Conservation (phyloP, 768 basidiomycete genomes). For the Psilocybe azurescens region DNA sequence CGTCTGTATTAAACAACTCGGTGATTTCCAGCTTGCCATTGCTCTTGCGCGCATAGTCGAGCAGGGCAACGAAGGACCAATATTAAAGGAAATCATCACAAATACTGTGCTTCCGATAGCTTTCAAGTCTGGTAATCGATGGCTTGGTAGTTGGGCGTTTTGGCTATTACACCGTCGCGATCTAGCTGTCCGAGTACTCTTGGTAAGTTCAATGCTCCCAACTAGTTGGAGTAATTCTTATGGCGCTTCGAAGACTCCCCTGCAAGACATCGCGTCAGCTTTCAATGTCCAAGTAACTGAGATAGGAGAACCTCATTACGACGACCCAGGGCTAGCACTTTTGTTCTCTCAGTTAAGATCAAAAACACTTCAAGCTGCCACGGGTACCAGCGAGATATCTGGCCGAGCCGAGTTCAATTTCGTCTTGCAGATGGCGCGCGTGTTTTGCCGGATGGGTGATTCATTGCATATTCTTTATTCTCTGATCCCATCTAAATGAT, state of each 20-base stretch:
- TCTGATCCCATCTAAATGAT: slow-evolving; percentile 4
- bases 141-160: slow-evolving; percentile 95
- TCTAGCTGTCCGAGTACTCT: slow-evolving; percentile 85
- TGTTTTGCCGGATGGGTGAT: slow-evolving; percentile 93
- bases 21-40: slow-evolving; percentile 90
- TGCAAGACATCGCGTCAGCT: slow-evolving; percentile 70
- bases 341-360: slow-evolving; percentile 89
- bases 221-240: background rate
- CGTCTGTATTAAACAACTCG: slow-evolving; percentile 86
- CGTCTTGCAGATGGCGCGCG: slow-evolving; percentile 91
- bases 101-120: slow-evolving; percentile 82
- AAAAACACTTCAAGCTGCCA: slow-evolving; percentile 91
- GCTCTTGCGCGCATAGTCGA: slow-evolving; percentile 87
- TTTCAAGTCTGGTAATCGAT: slow-evolving; percentile 87
- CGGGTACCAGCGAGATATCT: slow-evolving; percentile 91
- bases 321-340: slow-evolving; percentile 91
- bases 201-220: slow-evolving; percentile 56
- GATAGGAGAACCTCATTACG: slow-evolving; percentile 87
- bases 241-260: slow-evolving; percentile 59
- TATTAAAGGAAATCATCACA: slow-evolving; percentile 74
- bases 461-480: background rate
- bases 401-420: slow-evolving; percentile 93
- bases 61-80: slow-evolving; percentile 79
- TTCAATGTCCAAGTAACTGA: slow-evolving; percentile 59
- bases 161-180: slow-evolving; percentile 92